These are phyloP conservation scores for Epithemia pelagica DNA, from an alignment of 108 stramenopile species.

Conservation along the genomic window DNA sequence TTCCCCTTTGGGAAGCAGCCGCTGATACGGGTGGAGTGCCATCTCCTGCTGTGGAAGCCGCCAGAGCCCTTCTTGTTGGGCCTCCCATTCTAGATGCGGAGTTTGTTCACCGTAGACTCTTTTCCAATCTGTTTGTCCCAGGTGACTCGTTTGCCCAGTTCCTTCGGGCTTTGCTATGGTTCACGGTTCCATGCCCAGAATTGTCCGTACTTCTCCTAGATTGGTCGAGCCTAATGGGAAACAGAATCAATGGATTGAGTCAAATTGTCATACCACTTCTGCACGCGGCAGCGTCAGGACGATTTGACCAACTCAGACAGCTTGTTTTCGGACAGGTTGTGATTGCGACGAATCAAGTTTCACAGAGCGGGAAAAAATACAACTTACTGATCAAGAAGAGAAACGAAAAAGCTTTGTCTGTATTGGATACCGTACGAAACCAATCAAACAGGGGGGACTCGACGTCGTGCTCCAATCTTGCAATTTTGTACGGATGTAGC, in stretches of 20 bases:
- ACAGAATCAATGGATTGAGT: slow-evolving; percentile 9
- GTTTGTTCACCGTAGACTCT: slow-evolving; percentile 40
- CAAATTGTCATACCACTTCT: slow-evolving; percentile 7
- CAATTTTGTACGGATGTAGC: slow-evolving; percentile 64
- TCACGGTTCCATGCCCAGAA: slow-evolving; percentile 62
- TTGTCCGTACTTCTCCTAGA: slow-evolving; percentile 64
- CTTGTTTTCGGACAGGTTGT: slow-evolving; percentile 68
- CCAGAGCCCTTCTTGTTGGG: slow-evolving; percentile 48
- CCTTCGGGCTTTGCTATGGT: slow-evolving; percentile 51
- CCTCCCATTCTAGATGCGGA: slow-evolving; percentile 37
- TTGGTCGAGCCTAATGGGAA: slow-evolving; percentile 48
- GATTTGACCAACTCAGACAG: slow-evolving; percentile 20
- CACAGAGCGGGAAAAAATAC: slow-evolving; percentile 12
- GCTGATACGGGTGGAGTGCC: slow-evolving; percentile 10
- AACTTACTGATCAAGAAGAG: slow-evolving; percentile 43
- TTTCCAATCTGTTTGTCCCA: slow-evolving; percentile 69
- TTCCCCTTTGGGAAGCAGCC: not conserved
- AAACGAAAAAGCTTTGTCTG: slow-evolving; percentile 60
- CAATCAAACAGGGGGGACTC: not conserved
- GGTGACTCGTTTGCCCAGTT: slow-evolving; percentile 45
- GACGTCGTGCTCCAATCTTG: slow-evolving; percentile 10
- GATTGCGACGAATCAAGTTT: slow-evolving; percentile 1
- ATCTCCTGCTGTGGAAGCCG: slow-evolving; percentile 47
- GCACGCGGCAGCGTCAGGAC: slow-evolving; percentile 9
- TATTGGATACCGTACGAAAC: slow-evolving; percentile 26